Evolutionary conservation across 2,329 filamentous ascomycete genomes (phyloP).

Genomic region (Fonsecaea multimorphosa): DNA sequence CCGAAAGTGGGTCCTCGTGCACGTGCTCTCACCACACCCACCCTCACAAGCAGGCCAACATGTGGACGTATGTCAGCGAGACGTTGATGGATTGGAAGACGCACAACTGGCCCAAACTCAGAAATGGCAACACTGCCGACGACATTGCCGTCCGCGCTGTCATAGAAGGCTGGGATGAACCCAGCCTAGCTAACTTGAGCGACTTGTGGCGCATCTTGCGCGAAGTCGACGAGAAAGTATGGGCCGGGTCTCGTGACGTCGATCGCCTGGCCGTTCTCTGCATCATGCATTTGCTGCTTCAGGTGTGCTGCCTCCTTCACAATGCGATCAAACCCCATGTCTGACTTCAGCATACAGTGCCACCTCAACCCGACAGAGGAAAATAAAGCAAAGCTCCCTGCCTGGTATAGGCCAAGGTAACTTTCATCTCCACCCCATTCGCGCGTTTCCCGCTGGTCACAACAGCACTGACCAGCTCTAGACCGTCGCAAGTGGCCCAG

Average conservation of each 20-base stretch:
- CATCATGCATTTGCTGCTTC: constrained; percentile 3
- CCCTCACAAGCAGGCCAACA: constrained; percentile 1
- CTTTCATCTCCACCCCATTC: neutral
- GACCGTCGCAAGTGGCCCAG: constrained; percentile 5
- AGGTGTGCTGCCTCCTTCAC: neutral
- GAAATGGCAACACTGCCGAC: neutral
- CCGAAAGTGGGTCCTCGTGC: constrained; percentile 11
- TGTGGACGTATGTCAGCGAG: constrained; percentile 5
- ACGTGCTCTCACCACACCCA: constrained; percentile 2
- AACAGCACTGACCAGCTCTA: neutral
- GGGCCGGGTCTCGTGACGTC: neutral
- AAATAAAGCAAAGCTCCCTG: neutral
- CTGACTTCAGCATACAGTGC: constrained; percentile 8
- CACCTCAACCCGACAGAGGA: neutral
- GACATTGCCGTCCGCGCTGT: constrained; percentile 19
- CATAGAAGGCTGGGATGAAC: constrained; percentile 5
- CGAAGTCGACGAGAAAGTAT: constrained; percentile 10
- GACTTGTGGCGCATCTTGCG: constrained; percentile 9
- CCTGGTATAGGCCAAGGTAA: constrained; percentile 2
- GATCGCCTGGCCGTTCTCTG: constrained; percentile 5
- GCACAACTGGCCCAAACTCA: constrained; percentile 5
- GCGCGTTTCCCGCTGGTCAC: neutral
- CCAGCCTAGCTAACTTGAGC: neutral
- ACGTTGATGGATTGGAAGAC: constrained; percentile 12
- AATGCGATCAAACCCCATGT: neutral